Conservation (phyloP, 2,329 filamentous ascomycete species). For the Aspergillus sp. region DNA sequence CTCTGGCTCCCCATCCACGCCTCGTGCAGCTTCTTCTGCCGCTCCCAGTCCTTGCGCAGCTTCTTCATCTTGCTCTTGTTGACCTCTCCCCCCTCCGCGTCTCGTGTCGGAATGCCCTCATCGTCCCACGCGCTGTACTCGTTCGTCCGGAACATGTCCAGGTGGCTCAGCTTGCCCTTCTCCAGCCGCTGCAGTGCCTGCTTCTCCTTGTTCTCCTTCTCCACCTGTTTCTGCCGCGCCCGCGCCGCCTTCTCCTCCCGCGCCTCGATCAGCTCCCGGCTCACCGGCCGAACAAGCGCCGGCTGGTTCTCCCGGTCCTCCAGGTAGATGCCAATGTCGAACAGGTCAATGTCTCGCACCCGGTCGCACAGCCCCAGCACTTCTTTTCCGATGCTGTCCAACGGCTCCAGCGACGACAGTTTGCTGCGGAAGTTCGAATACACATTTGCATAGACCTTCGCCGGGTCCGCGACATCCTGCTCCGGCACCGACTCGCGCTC, state of each 20-base stretch:
- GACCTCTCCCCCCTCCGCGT: constrained; percentile 68
- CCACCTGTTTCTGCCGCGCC: constrained; percentile 39
- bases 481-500: constrained; percentile 16
- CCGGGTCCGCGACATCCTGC: constrained; percentile 17
- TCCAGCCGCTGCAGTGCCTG: constrained; percentile 44
- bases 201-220: constrained; percentile 39
- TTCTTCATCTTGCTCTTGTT: constrained; percentile 74
- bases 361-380: constrained; percentile 69
- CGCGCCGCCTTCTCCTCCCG: constrained; percentile 46
- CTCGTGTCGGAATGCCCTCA: constrained; percentile 68
- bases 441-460: constrained; percentile 40
- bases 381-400: constrained; percentile 55
- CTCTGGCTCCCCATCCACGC: constrained; percentile 15
- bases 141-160: constrained; percentile 39
- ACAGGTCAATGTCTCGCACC: constrained; percentile 71
- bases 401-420: constrained; percentile 27
- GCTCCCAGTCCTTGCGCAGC: constrained; percentile 80
- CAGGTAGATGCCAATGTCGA: constrained; percentile 74
- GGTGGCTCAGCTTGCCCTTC: constrained; percentile 48
- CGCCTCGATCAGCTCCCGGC: constrained; percentile 46
- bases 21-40: constrained; percentile 61
- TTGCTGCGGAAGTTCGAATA: constrained; percentile 35
- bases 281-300: constrained; percentile 63
- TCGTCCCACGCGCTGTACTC: constrained; percentile 73
- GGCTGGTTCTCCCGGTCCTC: constrained; percentile 65